Evolutionary conservation across 225 moss, liverwort and hornwort species (phyloP), one percentile per base, ranked within the genome.

Genomic region (Pleurozium schreberi): DNA sequence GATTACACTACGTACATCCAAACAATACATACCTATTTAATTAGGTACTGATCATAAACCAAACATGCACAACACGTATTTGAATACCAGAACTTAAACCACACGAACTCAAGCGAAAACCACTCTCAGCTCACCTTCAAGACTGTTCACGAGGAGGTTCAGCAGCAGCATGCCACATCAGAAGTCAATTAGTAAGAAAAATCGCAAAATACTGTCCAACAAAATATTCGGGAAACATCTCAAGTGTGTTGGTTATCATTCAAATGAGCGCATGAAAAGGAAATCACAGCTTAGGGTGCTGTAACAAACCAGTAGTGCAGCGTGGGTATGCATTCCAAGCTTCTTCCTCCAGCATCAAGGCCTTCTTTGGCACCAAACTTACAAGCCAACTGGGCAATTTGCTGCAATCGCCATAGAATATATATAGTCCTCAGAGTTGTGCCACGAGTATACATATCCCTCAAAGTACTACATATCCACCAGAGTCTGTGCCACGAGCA

Each of bases 261-360:
- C 77, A 76, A 82, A 77, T 17, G 50, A 80, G 80, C 58, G 47
- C 53, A 89, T 74, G 30, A 82, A 87, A n/a, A 87, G 79, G 47
- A 50, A 49, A 66, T 58, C 40, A 85, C 62, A 75, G 58, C 88
- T 69, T 45, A 33, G 38, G 34, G 60, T 78, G 30, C 49, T 66
- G 81, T 78, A 65, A 88, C 90, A 73, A 90, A 95, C 95, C 93
- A 67, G 98, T 99, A 52, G 97, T 96, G 88, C 98, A 99, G 58
- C 93, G 90, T 17, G 98, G 98, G 90, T 99, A 97, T 12, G 97
- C 96, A 92, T 99, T 99, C 98, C 98, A 99, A 81, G 98, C 98
- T 91, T 99, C 98, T 91, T 99, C 98, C 87, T 99, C 98, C 76
- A 99, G 92, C 91, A 96, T 95, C 89, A 99, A 90, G 75, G 98